Conservation (phyloP, 495 filamentous ascomycete species). For the Cudoniella acicularis region DNA sequence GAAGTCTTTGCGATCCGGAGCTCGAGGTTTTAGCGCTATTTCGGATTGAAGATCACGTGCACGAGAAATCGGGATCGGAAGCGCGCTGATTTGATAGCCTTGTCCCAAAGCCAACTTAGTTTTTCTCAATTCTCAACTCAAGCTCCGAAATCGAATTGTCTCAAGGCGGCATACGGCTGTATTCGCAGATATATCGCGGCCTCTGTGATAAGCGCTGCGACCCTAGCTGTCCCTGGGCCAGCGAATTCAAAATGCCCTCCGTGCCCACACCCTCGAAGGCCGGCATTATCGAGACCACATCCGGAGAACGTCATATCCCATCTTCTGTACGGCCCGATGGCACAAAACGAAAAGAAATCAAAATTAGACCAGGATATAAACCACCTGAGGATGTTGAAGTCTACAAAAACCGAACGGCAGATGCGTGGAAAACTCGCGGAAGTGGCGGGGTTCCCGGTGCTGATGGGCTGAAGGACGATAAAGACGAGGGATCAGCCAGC, state of each 20-base stretch:
- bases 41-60: neutral
- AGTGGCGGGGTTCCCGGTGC: conserved; percentile 79
- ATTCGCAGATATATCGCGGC: too few relatives aligned
- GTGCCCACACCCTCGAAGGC: conserved; percentile 53
- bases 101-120: neutral
- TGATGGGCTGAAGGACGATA: conserved; percentile 55
- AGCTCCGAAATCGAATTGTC: conserved; percentile 8
- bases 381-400: conserved; percentile 95
- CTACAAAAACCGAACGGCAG: conserved; percentile 90
- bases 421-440: conserved; percentile 78
- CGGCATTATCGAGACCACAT: conserved; percentile 73
- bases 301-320: conserved; percentile 84
- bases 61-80: neutral
- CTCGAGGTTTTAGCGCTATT: conserved; percentile 31
- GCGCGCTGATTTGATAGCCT: conserved; percentile 1
- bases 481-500: conserved; percentile 40
- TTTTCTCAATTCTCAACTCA: conserved; percentile 8
- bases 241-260: conserved; percentile 47
- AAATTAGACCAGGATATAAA: conserved; percentile 86
- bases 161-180: too few relatives aligned
- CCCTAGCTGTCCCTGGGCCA: too few relatives aligned
- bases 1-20: conserved; percentile 31
- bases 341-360: conserved; percentile 83
- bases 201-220: too few relatives aligned
- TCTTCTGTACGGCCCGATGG: conserved; percentile 84